Base-by-base conservation (phyloP, 2,329 filamentous ascomycete species). In the Chaetothyriales sp. region DNA sequence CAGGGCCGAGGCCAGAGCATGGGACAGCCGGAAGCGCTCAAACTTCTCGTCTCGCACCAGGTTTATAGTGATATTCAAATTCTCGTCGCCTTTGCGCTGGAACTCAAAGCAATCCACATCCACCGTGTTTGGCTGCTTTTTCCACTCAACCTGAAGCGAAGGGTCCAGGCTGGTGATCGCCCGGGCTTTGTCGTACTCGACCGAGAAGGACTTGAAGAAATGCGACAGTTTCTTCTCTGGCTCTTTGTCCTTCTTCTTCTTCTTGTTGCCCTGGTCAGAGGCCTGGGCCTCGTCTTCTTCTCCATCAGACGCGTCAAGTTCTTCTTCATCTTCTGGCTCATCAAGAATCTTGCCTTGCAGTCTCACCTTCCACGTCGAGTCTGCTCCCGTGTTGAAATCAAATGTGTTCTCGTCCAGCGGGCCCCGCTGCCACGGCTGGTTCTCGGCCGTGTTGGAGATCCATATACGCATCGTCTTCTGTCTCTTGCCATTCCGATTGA, bases 91-190 rank as follows among this genome's bases (percentile, higher is more conserved):
- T 60, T 84, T 86, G 49, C 92, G 80, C 71, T 93, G 87, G 65
- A 98, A 96, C 44, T 88, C 84, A 44, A 98, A 72, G 63, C 85
- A 84, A 68, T 95, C 92, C 62, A 96, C 95, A 62, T 93, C 86
- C 44, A 80, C 78, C 3, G 48, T 46, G 28, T 80, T 73, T 5
- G 81, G 75, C n/a, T 70, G 84, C 64, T 92, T 93, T 64, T 84
- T 86, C 92, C 92, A 98, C 63, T 89, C 86, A 39, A 96, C 63
- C 18, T 69, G 64, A 49, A 68, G 66, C 43, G 67, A 60, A 26
- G 70, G 68, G n/a, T 71, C 70, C 7, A 32, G 22, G 2, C 67
- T 63, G 15, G 64, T 64, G 22, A 63, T 63, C n/a, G 63, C 60
- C 42, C 64, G 62, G 2, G 67, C 62, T 53, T 68, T 70, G 52